Conservation (phyloP, 768 basidiomycete species). For the Chiua virens region DNA sequence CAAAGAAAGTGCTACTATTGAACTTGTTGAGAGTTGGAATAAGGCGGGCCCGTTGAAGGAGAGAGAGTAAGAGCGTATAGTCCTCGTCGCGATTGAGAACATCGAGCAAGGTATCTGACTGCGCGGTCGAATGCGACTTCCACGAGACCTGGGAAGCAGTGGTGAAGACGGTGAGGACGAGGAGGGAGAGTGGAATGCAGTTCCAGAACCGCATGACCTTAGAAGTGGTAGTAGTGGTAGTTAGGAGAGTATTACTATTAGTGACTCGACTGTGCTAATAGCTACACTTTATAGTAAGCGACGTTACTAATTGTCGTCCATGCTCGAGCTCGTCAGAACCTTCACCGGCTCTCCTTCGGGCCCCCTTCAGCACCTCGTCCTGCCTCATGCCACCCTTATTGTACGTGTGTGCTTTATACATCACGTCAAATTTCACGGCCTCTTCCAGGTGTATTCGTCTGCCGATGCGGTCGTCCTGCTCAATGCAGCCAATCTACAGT, state of each 20-base stretch:
- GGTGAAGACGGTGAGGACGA: slow-evolving; percentile 18
- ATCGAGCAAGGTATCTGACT: slow-evolving; percentile 71
- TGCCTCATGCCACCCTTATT: slow-evolving; percentile 56
- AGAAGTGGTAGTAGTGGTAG: not conserved
- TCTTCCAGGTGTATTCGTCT: slow-evolving; percentile 64
- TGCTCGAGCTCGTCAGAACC: slow-evolving; percentile 48
- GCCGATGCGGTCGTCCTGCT: slow-evolving; percentile 69
- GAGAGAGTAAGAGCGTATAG: slow-evolving; percentile 69
- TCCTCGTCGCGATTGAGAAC: slow-evolving; percentile 72
- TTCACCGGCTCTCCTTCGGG: slow-evolving; percentile 54
- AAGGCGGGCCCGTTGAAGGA: slow-evolving; percentile 83
- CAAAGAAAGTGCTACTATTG: slow-evolving; percentile 83
- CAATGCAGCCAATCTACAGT: slow-evolving; percentile 62
- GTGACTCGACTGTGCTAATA: too few relatives aligned
- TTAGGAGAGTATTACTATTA: too few relatives aligned
- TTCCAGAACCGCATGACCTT: slow-evolving; percentile 33
- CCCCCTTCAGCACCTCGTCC: slow-evolving; percentile 55
- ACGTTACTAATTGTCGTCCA: slow-evolving; percentile 16
- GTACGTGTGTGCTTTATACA: slow-evolving; percentile 41
- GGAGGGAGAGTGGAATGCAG: slow-evolving; percentile 36
- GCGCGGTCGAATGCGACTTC: slow-evolving; percentile 17
- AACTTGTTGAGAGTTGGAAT: slow-evolving; percentile 91
- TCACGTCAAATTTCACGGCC: not conserved
- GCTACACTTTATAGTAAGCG: not conserved
- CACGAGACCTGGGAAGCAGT: slow-evolving; percentile 26